Percentiles rank a stretch among this genome's conserved stretches.
Evolutionary conservation across 169 alveolate species (phyloP).

Genomic region (Babesia bovis): DNA sequence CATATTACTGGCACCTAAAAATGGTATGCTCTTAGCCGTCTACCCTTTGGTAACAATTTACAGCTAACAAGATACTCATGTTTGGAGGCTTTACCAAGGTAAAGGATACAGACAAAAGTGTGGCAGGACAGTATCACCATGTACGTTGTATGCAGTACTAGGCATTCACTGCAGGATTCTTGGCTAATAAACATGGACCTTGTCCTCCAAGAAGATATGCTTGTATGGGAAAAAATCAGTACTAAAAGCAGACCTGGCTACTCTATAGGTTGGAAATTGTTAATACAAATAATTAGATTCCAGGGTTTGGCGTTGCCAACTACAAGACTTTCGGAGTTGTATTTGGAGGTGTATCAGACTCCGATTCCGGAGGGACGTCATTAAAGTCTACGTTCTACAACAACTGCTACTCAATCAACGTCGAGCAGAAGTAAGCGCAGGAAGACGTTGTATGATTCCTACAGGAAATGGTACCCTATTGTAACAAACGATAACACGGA

Average conservation of each 20-base stretch:
- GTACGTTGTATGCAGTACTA: not conserved
- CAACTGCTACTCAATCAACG: conserved; percentile 52
- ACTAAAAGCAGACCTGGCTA: conserved; percentile 70
- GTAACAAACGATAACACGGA: conserved; percentile 34
- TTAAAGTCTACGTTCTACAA: conserved; percentile 57
- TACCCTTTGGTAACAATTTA: not conserved
- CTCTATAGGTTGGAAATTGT: conserved; percentile 65
- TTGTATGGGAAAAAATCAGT: conserved; percentile 67
- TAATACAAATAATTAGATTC: too few species aligned
- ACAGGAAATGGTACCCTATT: conserved; percentile 66
- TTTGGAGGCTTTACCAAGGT: conserved; percentile 88
- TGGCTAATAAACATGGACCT: conserved; percentile 84
- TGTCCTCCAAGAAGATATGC: conserved; percentile 59
- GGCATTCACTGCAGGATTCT: conserved; percentile 68
- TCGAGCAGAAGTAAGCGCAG: conserved; percentile 64
- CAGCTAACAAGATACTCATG: conserved; percentile 73
- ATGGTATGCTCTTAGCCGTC: not conserved
- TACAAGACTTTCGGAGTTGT: conserved; percentile 75
- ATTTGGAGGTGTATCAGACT: conserved; percentile 89
- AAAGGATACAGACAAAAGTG: conserved; percentile 79
- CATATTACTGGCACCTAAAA: conserved; percentile 43
- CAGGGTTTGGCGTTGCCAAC: conserved; percentile 68
- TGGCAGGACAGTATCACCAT: conserved; percentile 77
- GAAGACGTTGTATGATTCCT: conserved; percentile 39
- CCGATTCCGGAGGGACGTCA: conserved; percentile 73